A percentile compares a stretch with the other conserved stretches of the same genome.
These are phyloP conservation scores for Blastobotrys petasosporus DNA, from an alignment of 1,139 yeast genomes.

Conservation along the genomic window DNA sequence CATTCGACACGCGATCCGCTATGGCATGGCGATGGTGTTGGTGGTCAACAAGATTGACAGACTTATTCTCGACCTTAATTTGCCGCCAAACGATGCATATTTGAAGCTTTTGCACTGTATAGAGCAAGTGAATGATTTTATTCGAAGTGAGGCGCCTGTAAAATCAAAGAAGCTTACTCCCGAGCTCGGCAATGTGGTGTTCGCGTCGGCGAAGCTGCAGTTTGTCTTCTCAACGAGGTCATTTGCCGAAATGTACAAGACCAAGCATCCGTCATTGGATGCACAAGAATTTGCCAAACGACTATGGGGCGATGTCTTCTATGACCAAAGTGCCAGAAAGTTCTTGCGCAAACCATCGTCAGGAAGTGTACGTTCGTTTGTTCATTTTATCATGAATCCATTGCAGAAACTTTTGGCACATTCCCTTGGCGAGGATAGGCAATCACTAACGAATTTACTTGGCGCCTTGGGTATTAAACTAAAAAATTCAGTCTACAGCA, in stretches of 20 bases:
- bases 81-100: conserved; percentile 72
- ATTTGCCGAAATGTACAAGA: conserved; percentile 53
- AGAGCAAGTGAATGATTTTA: conserved; percentile 55
- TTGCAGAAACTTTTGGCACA: conserved; percentile 68
- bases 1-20: conserved; percentile 44
- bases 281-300: conserved; percentile 42
- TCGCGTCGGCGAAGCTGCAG: conserved; percentile 60
- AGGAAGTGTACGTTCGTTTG: conserved; percentile 48
- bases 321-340: conserved; percentile 38
- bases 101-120: conserved; percentile 57
- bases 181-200: conserved; percentile 56
- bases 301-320: conserved; percentile 77
- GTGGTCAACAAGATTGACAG: conserved; percentile 83
- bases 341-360: conserved; percentile 39
- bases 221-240: conserved; percentile 62
- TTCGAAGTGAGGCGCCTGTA: conserved; percentile 25
- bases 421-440: conserved; percentile 50
- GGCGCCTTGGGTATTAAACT: conserved; percentile 35
- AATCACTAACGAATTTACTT: conserved; percentile 40
- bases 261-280: conserved; percentile 35
- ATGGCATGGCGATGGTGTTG: conserved; percentile 49
- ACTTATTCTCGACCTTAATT: conserved; percentile 63
- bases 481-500: conserved; percentile 27
- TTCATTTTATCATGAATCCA: conserved; percentile 68
- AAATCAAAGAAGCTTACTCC: conserved; percentile 47